Conservation (phyloP, 805 yeast species). For the Brettanomyces custersianus region DNA sequence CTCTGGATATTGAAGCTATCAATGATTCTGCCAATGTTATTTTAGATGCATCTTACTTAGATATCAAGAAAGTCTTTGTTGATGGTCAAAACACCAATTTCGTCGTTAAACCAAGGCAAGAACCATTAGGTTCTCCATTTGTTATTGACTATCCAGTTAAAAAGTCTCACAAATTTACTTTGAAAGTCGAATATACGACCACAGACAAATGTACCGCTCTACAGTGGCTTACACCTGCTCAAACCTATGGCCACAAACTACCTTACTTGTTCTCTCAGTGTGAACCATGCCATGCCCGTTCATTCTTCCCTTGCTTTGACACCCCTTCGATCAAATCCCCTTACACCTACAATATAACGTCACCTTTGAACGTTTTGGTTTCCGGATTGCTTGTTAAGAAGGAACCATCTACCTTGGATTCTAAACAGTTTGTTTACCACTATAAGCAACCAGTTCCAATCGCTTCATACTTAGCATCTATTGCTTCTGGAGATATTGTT, state of each 20-base stretch:
- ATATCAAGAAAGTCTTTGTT: conserved; percentile 35
- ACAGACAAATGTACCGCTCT: conserved; percentile 74
- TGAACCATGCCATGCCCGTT: conserved; percentile 86
- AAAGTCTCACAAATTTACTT: conserved; percentile 11
- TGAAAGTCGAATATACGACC: conserved; percentile 52
- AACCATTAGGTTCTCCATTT: conserved; percentile 55
- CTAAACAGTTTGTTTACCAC: conserved; percentile 24
- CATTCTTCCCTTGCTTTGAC: conserved; percentile 83
- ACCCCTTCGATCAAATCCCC: conserved; percentile 78
- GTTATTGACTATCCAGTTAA: conserved; percentile 21
- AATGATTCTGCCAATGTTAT: conserved; percentile 29
- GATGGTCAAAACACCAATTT: conserved; percentile 29
- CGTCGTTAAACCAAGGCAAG: conserved; percentile 31
- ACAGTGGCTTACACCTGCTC: conserved; percentile 72
- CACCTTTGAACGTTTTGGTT: conserved; percentile 63
- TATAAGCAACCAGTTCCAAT: conserved; percentile 76
- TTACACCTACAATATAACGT: conserved; percentile 46
- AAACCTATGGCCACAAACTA: conserved; percentile 60
- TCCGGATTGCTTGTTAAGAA: conserved; percentile 39
- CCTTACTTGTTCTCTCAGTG: conserved; percentile 82
- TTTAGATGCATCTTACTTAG: conserved; percentile 63
- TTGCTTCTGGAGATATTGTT: conserved; percentile 74
- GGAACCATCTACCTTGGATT: conserved; percentile 23
- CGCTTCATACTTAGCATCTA: conserved; percentile 75
- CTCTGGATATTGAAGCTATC: conserved; percentile 31